Evolutionary conservation across 257 asterid genomes (phyloP).

Genomic region (Nicotiana noctiflora): DNA sequence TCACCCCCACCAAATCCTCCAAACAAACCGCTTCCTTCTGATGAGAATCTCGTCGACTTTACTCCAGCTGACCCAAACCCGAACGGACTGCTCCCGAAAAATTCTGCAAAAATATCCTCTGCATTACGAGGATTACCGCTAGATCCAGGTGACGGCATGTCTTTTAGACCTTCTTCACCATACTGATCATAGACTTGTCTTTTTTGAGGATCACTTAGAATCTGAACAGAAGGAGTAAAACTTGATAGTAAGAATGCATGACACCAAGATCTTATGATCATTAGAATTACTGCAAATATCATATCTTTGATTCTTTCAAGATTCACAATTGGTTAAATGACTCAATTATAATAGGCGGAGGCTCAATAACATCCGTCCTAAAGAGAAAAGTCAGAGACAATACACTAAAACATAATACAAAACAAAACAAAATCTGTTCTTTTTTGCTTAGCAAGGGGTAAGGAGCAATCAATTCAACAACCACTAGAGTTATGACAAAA

Average conservation of each 20-base stretch:
- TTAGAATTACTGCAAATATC: background rate
- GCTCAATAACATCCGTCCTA: background rate
- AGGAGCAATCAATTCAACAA: background rate
- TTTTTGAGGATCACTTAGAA: conserved; percentile 77
- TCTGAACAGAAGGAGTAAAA: conserved; percentile 30
- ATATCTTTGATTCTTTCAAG: background rate
- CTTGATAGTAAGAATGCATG: background rate
- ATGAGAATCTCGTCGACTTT: conserved; percentile 47
- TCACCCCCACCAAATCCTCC: conserved; percentile 26
- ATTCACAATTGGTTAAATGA: background rate
- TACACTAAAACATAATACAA: background rate
- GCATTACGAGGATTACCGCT: conserved; percentile 69
- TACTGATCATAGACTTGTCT: conserved; percentile 69
- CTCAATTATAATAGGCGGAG: background rate
- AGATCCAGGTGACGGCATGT: conserved; percentile 52
- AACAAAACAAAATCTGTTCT: background rate
- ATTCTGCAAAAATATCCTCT: conserved; percentile 89
- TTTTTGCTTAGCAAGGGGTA: background rate
- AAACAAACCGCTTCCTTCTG: conserved; percentile 42
- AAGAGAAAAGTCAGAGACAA: background rate
- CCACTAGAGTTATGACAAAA: background rate
- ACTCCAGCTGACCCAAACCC: conserved; percentile 54
- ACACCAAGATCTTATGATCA: background rate
- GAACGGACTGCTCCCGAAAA: conserved; percentile 86
- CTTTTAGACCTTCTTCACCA: conserved; percentile 86